Conservation (phyloP, 257 asterid genomes). For the Solanum chilense region DNA sequence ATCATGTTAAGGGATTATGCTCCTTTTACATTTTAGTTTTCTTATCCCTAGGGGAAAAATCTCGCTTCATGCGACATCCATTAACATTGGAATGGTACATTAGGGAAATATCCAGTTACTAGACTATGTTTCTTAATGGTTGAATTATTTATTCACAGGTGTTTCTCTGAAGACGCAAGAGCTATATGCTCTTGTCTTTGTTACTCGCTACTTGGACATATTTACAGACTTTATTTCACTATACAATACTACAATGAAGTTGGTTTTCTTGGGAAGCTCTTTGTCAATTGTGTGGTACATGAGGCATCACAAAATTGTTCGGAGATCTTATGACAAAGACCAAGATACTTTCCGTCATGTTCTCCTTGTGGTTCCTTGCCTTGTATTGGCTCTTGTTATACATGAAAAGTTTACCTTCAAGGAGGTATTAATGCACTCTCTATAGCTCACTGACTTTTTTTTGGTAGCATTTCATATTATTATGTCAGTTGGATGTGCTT, state of each 20-base stretch:
- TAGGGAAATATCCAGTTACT: background rate
- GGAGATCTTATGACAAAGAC: constrained; percentile 79
- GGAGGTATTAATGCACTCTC: constrained; percentile 38
- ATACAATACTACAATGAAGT: constrained; percentile 68
- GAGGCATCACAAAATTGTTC: constrained; percentile 68
- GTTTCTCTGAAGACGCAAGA: constrained; percentile 84
- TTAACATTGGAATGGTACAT: background rate
- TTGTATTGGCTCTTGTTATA: constrained; percentile 50
- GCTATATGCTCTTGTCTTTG: constrained; percentile 70
- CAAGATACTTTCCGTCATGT: constrained; percentile 86
- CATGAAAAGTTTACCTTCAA: constrained; percentile 56
- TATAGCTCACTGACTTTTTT: background rate
- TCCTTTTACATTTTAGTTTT: background rate
- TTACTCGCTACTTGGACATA: constrained; percentile 79
- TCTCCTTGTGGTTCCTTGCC: constrained; percentile 60
- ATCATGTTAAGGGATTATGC: background rate
- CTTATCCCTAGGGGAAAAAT: background rate
- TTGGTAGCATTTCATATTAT: background rate
- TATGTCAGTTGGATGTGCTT: background rate
- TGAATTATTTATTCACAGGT: constrained; percentile 31
- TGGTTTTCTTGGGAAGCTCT: constrained; percentile 80
- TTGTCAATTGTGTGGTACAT: constrained; percentile 84
- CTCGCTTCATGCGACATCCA: background rate
- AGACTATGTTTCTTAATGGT: background rate
- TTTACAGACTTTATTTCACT: constrained; percentile 62